Evolutionary conservation across 352 stramenopile species (phyloP).

Genomic region (Pythium rhizo-oryzae): DNA sequence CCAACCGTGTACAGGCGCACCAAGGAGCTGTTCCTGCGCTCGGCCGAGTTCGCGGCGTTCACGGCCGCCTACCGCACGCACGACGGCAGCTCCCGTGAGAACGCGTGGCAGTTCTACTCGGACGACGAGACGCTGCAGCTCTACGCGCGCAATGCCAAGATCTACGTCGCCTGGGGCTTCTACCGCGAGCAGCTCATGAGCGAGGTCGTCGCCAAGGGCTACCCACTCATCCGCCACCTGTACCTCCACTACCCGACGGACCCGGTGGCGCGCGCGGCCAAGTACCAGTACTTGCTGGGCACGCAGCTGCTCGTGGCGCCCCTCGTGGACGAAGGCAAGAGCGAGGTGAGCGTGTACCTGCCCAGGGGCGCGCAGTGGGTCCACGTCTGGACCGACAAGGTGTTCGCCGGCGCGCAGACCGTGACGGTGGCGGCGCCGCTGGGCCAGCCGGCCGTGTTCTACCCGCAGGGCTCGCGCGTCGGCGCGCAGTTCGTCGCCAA

Average conservation of each 20-base stretch:
- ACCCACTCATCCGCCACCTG: too few relatives aligned
- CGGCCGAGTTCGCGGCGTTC: slow-evolving; percentile 22
- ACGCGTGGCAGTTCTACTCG: slow-evolving; percentile 21
- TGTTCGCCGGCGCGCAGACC: slow-evolving; percentile 7
- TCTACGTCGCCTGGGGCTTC: slow-evolving; percentile 21
- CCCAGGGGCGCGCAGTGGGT: slow-evolving; percentile 10
- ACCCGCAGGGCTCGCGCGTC: slow-evolving; percentile 13
- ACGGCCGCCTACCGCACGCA: slow-evolving; percentile 21
- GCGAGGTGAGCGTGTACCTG: slow-evolving; percentile 2
- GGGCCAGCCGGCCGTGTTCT: slow-evolving; percentile 17
- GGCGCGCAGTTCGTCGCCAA: slow-evolving; percentile 15
- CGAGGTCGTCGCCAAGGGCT: too few relatives aligned
- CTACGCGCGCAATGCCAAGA: slow-evolving; percentile 18
- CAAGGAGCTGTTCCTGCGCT: slow-evolving; percentile 13
- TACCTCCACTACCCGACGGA: too few relatives aligned
- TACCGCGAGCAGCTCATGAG: slow-evolving; percentile 8
- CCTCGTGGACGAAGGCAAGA: slow-evolving; percentile 18
- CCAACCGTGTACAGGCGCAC: slow-evolving; percentile 11
- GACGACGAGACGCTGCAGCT: slow-evolving; percentile 16
- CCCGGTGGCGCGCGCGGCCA: too few relatives aligned
- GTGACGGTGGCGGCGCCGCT: slow-evolving; percentile 13
- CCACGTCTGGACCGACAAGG: slow-evolving; percentile 22
- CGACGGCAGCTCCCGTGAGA: slow-evolving; percentile 1
- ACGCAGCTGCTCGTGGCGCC: slow-evolving; percentile 6
- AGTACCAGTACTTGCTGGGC: too few relatives aligned